Evolutionary conservation across 2,329 filamentous ascomycete species (phyloP), one percentile per base, ranked within the genome.

Genomic region (Metarhizium humberi): DNA sequence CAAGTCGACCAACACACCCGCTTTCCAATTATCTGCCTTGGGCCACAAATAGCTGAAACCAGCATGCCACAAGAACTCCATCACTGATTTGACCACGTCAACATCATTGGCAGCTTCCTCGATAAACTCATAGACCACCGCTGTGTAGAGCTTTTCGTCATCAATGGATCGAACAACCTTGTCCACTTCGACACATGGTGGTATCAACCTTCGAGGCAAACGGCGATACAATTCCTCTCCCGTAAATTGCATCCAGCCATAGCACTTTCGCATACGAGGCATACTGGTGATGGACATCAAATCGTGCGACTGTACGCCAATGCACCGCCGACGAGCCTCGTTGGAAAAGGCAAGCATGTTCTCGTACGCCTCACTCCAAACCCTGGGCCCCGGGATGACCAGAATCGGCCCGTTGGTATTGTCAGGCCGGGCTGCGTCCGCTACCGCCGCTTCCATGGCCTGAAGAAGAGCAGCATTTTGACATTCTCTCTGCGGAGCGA

Each of bases 291-390:
- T 25, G 25, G 3, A 25, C 3, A 25, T 1, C 25, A 25, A 25
- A 25, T 25, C 25, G 25, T 25, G 25, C 1, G 25, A 25, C 25
- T 25, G 25, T 1, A 25, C 25, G 25, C 25, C 25, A 25, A 25
- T 25, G 25, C 25, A 1, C 25, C 1, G 25, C 25, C 25, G 25
- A 25, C 25, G 25, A 25, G 25, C 25, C 40, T 55, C 13, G 54
- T 55, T 8, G 48, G 50, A 38, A 50, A 47, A 32, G 51, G 51
- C 51, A 16, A 45, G 14, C 40, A 52, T 34, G 51, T 52, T 52
- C 29, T 3, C 2, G 11, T 34, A 6, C 3, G 51, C 51, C 4
- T 46, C 40, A 3, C 2, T 1, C 8, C 5, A 18, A 34, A 16
- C 18, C 29, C 25, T 52, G 4, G 42, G 51, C 4, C 38, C 40